phyloP scores from a whole-genome alignment of 495 filamentous ascomycete species.

The Penicillium nucicola region DNA sequence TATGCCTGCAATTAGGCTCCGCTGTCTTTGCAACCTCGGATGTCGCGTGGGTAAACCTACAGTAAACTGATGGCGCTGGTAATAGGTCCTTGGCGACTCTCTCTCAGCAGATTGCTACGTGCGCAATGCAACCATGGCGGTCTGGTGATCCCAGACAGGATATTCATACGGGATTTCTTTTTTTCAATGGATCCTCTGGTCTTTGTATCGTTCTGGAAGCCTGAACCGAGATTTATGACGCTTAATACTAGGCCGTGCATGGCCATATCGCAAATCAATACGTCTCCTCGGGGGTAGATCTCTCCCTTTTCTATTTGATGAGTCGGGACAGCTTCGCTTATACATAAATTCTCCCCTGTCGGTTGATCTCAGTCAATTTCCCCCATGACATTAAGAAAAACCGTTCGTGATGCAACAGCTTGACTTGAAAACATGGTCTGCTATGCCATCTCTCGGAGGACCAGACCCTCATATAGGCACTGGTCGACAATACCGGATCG shows the following conservation, averaged over 20 bases:
- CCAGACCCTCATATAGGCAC: neutral
- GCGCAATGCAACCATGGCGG: conserved; percentile 10
- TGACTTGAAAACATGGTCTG: conserved; percentile 11
- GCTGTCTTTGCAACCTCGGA: neutral
- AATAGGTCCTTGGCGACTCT: conserved; percentile 10
- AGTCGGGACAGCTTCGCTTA: neutral
- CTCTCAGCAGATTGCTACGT: conserved; percentile 8
- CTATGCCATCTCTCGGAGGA: conserved; percentile 6
- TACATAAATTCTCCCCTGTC: neutral
- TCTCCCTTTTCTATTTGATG: neutral
- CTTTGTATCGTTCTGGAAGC: conserved; percentile 10
- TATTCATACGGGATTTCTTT: neutral
- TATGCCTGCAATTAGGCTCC: neutral
- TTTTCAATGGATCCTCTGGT: neutral
- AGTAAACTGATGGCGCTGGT: conserved; percentile 7
- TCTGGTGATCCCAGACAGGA: conserved; percentile 12
- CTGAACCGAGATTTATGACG: neutral
- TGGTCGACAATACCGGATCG: conserved; percentile 14
- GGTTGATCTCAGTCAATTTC: neutral
- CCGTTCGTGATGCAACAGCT: conserved; percentile 5
- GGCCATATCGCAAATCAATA: neutral
- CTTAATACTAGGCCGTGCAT: neutral
- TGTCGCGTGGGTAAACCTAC: conserved; percentile 20
- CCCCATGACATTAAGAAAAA: neutral
- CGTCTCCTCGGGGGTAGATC: conserved; percentile 3